Base-by-base conservation (phyloP, 2,329 filamentous ascomycete species). In the Thyridium curvatum region DNA sequence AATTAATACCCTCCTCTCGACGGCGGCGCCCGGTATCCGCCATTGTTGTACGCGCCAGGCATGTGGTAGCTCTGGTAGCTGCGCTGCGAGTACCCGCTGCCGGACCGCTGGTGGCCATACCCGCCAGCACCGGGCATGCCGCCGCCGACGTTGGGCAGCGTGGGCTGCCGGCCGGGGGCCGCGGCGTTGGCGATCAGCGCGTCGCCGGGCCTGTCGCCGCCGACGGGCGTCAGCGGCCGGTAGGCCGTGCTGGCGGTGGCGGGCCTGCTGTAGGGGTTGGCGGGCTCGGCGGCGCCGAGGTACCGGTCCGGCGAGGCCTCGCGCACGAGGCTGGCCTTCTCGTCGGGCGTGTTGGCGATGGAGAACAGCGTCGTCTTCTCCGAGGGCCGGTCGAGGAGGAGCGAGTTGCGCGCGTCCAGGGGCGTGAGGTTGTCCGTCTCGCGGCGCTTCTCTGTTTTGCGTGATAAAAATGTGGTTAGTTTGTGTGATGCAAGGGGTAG, bases 381-480 rank as follows among this genome's bases (percentile, higher is more conserved):
- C 3, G 48, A 45, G 5, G 33, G 49, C 31, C 63, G 74, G 38
- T 84, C 78, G 60, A 88, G 79, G 42, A 95, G 79, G 15, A 96
- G 77, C 12, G 85, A 90, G 69, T 91, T 91, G 56, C 86, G 84
- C 2, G 88, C 85, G 54, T 94, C 86, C 30, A 95, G 76, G 5
- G 89, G 86, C 2, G 89, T 96, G 36, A 96, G 79, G 42, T 80
- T 81, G 60, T 95, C 89, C 43, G 84, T 66, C 50, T 93, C 85
- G 47, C 83, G 32, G 9, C 32, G 32, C 15, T 18, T 15, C 13
- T 33, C 32, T 33, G 32, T 12, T n/a, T n/a, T n/a, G n/a, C n/a
- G n/a, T n/a, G n/a, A n/a, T n/a, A n/a, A n/a, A n/a, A n/a, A n/a
- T n/a, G n/a, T n/a, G n/a, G n/a, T n/a, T n/a, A n/a, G n/a, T n/a